Conservation (phyloP, 306 rosid species). For the Rosa lucieae region DNA sequence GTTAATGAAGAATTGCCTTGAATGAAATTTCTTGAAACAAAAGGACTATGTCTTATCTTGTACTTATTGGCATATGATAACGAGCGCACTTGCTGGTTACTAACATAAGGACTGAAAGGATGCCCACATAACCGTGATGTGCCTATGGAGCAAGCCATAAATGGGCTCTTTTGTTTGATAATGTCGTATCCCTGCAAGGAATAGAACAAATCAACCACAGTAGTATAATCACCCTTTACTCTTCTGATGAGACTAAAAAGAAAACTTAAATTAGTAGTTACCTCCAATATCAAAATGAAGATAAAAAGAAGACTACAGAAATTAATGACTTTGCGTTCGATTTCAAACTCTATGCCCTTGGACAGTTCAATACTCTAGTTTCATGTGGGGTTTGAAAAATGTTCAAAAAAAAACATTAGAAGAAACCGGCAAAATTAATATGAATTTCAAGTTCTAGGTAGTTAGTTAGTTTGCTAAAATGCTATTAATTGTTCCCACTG, state of each 20-base stretch:
- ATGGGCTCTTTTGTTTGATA: slow-evolving; percentile 39
- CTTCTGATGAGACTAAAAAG: background rate
- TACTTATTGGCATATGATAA: slow-evolving; percentile 31
- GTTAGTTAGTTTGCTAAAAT: background rate
- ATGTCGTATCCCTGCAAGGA: slow-evolving; percentile 44
- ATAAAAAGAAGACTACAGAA: background rate
- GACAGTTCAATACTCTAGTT: background rate
- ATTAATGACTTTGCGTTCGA: background rate
- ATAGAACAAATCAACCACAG: slow-evolving; percentile 16
- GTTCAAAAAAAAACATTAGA: background rate
- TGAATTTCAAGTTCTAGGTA: background rate
- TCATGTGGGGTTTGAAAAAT: background rate
- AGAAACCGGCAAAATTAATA: background rate
- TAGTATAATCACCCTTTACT: background rate
- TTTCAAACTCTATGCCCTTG: background rate
- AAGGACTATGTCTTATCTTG: slow-evolving; percentile 31
- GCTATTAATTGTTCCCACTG: background rate
- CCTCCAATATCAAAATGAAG: background rate
- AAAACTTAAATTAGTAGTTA: background rate
- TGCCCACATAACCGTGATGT: slow-evolving; percentile 36
- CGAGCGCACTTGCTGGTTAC: slow-evolving; percentile 36
- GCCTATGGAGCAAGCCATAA: slow-evolving; percentile 30
- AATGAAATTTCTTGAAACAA: slow-evolving; percentile 37
- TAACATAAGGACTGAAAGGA: slow-evolving; percentile 36
- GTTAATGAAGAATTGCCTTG: slow-evolving; percentile 26